phyloP scores from a whole-genome alignment of 1,284 basidiomycete species.

The Xerocomus nothofagi region DNA sequence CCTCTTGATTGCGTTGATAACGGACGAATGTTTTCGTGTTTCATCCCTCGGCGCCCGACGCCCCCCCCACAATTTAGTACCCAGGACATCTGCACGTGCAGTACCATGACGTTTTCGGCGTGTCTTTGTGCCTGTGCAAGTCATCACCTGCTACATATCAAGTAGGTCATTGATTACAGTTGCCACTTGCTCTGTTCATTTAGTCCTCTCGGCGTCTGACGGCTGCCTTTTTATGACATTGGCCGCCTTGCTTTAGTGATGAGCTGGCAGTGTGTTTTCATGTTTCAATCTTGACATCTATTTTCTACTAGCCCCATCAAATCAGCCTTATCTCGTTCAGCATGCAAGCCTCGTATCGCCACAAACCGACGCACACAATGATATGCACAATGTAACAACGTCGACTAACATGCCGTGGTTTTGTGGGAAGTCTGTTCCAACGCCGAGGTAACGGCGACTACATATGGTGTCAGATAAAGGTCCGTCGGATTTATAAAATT shows the following conservation, averaged over 20 bases:
- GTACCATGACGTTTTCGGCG: background rate
- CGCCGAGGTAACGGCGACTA: background rate
- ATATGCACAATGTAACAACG: background rate
- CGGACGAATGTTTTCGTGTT: background rate
- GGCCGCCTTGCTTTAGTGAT: background rate
- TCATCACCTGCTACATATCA: background rate
- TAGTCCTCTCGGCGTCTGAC: background rate
- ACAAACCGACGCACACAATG: background rate
- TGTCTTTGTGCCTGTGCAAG: background rate
- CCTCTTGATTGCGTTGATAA: constrained; percentile 9
- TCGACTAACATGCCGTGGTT: background rate
- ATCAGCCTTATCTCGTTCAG: background rate
- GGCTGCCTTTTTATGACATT: background rate
- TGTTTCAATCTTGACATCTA: background rate
- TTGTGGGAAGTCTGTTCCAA: background rate
- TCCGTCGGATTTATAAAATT: background rate
- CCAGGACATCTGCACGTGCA: background rate
- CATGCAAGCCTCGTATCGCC: background rate
- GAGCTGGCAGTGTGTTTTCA: constrained; percentile 3
- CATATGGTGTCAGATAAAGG: no score
- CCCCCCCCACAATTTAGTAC: background rate
- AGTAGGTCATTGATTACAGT: background rate
- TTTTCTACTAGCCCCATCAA: constrained; percentile 9
- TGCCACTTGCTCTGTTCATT: background rate
- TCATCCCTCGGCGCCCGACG: background rate